Evolutionary conservation across 2,329 filamentous ascomycete species (phyloP), one percentile per base, ranked within the genome.

Genomic region (Penicillium brasilianum): DNA sequence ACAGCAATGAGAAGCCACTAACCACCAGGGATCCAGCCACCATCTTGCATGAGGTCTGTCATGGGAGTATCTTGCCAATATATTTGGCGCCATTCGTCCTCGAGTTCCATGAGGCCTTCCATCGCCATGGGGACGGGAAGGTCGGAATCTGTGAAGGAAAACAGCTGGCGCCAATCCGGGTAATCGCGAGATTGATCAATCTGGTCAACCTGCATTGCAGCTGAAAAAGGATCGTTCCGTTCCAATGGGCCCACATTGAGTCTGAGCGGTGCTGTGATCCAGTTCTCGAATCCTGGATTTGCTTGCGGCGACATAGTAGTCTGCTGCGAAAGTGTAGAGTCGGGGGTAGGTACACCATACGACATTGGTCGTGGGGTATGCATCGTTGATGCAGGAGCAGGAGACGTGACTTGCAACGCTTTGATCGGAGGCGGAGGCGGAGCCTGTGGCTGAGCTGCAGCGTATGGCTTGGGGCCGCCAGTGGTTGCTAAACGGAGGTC

Each of bases 71-170:
- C 77, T 61, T 79, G 76, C 72, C 77, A 76, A 57, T 80, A 80
- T 9, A 80, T 74, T 61, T 79, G 77, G n/a, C 78, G 74, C 78
- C 78, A 80, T 66, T 80, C 78, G 43, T 79, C 75, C 64, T 79
- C 77, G 58, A 79, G 69, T 51, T 79, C 76, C 5, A 75, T 72
- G 4, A 79, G 65, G 20, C 75, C 74, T 52, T 79, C 77, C 49
- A 76, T 69, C 6, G 73, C 69, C 63, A 78, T 73, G 2, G 76
- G 74, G 6, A 72, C 70, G 3, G 76, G 72, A 28, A 77, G 71
- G 14, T 78, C 77, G 16, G 74, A 63, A 59, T 78, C 77, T 3
- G 72, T 72, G 49, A 78, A 78, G 13, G 77, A 74, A 59, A 79
- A 79, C 5, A 80, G 66, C 61, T 79, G 77, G 34, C 76, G 72